Base-by-base conservation (phyloP, 2,329 filamentous ascomycete species). In the Arachnomyces sp. region DNA sequence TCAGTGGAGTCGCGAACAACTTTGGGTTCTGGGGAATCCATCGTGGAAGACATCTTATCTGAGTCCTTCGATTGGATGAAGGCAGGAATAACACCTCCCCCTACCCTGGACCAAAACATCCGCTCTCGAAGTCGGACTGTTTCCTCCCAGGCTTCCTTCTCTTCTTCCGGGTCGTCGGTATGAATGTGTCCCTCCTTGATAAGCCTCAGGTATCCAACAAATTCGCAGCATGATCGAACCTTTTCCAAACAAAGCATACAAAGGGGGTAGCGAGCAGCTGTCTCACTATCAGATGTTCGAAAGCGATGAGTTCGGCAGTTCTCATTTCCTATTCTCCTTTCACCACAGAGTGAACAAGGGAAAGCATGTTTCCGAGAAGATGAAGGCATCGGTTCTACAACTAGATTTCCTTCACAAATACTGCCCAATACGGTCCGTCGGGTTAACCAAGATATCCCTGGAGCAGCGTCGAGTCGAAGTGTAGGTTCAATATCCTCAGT, bases 21-120 rank as follows among this genome's bases (percentile, higher is more conserved):
- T 25, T 25, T 25, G 5, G 5, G 20, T 9, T 5, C 5, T 9
- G 20, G 20, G 9, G 20, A 25, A 25, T 33, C 31, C 31, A 33
- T 33, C 5, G 7, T 11, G 5, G 20, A 25, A 58, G 55, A 31
- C 55, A 9, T 25, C 50, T 33, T 57, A 51, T 49, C 61, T 28
- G 41, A 16, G 18, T 47, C 43, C n/a, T 45, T 52, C 18, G 44
- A 34, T 9, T 48, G 51, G 17, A 67, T 48, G 37, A 69, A 68
- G 9, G 75, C 70, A 1, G 90, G 92, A 9, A 96, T 67, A 2
- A 98, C 87, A 11, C 92, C 92, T 18, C 89, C 92, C 17, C 90
- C 90, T 38, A 98, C 79, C 40, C 92, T 77, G 37, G 85, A 79
- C 92, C 92, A 98, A 59, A 98, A 98, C 84, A 98, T 94, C 51